Conservation (phyloP, 2,329 filamentous ascomycete species). For the Huntiella omanensis region DNA sequence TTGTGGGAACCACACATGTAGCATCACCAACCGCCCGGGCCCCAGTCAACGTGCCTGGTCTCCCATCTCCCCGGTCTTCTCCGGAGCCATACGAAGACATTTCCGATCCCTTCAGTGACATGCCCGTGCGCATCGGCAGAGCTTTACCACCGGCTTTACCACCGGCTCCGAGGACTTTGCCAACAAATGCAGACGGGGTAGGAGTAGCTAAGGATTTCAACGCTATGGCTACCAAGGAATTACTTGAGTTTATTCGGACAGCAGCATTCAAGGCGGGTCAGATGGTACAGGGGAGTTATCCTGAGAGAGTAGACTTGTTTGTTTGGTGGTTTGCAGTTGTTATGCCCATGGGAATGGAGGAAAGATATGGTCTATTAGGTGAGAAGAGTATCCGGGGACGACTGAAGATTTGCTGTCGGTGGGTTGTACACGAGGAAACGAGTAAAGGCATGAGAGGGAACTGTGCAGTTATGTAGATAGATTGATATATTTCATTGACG, state of each 20-base stretch:
- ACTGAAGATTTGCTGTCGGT: constrained; percentile 63
- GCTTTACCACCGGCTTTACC: neutral
- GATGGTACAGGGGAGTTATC: constrained; percentile 31
- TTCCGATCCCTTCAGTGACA: constrained; percentile 2
- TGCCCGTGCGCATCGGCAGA: neutral
- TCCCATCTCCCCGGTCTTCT: neutral
- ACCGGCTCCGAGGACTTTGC: neutral
- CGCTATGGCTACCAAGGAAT: constrained; percentile 46
- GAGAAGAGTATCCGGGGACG: constrained; percentile 62
- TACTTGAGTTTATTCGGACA: constrained; percentile 42
- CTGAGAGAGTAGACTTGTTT: constrained; percentile 56
- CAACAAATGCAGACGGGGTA: too few species aligned
- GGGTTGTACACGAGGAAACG: constrained; percentile 56
- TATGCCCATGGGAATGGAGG: constrained; percentile 54
- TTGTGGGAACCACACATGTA: too few species aligned
- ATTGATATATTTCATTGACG: too few species aligned
- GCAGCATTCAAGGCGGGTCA: constrained; percentile 53
- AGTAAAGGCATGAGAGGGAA: constrained; percentile 44
- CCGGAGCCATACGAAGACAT: too few species aligned
- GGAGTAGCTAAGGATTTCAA: constrained; percentile 12
- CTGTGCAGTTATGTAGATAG: constrained; percentile 6
- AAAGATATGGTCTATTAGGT: constrained; percentile 59
- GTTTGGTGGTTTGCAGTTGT: constrained; percentile 85
- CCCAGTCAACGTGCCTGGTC: neutral
- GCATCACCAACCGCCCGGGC: neutral